These are phyloP conservation scores for Pythium vanterpoolii DNA, from an alignment of 352 stramenopile genomes.

Conservation along the genomic window DNA sequence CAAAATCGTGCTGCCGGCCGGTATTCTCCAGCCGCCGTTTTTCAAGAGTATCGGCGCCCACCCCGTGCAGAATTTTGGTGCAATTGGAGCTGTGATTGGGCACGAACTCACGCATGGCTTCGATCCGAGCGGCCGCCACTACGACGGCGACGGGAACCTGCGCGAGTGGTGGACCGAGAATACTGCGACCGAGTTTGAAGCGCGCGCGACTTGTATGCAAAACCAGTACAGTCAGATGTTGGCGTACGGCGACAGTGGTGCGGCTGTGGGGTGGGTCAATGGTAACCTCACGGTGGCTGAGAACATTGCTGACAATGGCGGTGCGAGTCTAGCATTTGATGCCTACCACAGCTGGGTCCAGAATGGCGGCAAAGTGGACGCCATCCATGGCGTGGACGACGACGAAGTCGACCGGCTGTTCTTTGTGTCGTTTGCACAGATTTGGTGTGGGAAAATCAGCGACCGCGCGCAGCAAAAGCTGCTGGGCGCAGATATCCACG, in stretches of 20 bases:
- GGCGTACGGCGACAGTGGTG: slow-evolving; percentile 31
- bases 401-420: slow-evolving; percentile 49
- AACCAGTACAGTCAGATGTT: slow-evolving; percentile 57
- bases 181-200: slow-evolving; percentile 68
- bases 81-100: slow-evolving; percentile 90
- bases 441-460: slow-evolving; percentile 50
- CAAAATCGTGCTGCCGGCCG: slow-evolving; percentile 94
- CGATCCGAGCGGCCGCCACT: slow-evolving; percentile 88
- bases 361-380: slow-evolving; percentile 1
- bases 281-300: slow-evolving; percentile 62
- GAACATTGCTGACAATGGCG: slow-evolving; percentile 81
- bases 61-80: slow-evolving; percentile 89
- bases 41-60: slow-evolving; percentile 82
- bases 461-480: slow-evolving; percentile 23
- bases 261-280: slow-evolving; percentile 44
- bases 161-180: slow-evolving; percentile 89
- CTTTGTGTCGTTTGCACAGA: slow-evolving; percentile 65
- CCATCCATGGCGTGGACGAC: slow-evolving; percentile 3
- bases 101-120: slow-evolving; percentile 96
- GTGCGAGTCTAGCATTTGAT: slow-evolving; percentile 52
- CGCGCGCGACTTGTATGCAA: slow-evolving; percentile 52
- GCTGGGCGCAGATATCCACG: slow-evolving; percentile 35
- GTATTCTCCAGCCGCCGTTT: slow-evolving; percentile 91
- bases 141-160: slow-evolving; percentile 84
- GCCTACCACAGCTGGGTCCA: slow-evolving; percentile 46